Base-by-base conservation (phyloP, 345 rosid species). In the Camelina neglecta region DNA sequence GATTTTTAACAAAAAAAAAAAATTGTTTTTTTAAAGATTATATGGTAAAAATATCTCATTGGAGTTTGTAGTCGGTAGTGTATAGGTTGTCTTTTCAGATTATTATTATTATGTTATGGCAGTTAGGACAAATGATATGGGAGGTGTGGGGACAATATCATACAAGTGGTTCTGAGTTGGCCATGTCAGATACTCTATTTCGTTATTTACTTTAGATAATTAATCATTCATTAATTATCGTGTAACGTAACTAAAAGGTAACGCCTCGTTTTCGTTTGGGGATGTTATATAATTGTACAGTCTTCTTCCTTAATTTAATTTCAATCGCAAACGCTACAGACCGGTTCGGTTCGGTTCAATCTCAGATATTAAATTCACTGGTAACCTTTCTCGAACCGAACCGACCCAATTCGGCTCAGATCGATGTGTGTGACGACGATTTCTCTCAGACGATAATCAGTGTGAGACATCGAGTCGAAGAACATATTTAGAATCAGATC, bases 401-500 rank as follows among this genome's bases (percentile, higher is more conserved):
- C 69, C 79, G 79, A 61, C 57, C 26, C 26, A 24, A 24, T 2
- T 20, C 42, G 13, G 53, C 41, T 62, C 31, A 21, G 57, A 51
- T 51, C 69, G 51, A 60, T 2, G 16, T 9, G 67, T 64, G 71
- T 44, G 62, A 65, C 62, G 49, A 72, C 57, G 54, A 38, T 38
- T 63, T 48, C 53, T 56, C 53, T 47, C 60, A 3, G 60, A 56
- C 50, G 48, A 64, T 65, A 45, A 59, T 57, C 62, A 68, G 70
- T 61, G 80, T 7, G 38, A 69, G 42, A 55, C 59, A 61, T 62
- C 62, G 44, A 69, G 29, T 42, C 75, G 72, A 70, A 18, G 63
- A 70, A 76, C 53, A 44, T 61, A 54, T 21, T 57, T 33, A 15
- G 55, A 41, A 50, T 65, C 77, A 78, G 77, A 78, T 78, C 77